phyloP scores from a whole-genome alignment of 148 eudicot species.

The Suaeda aralocaspica region DNA sequence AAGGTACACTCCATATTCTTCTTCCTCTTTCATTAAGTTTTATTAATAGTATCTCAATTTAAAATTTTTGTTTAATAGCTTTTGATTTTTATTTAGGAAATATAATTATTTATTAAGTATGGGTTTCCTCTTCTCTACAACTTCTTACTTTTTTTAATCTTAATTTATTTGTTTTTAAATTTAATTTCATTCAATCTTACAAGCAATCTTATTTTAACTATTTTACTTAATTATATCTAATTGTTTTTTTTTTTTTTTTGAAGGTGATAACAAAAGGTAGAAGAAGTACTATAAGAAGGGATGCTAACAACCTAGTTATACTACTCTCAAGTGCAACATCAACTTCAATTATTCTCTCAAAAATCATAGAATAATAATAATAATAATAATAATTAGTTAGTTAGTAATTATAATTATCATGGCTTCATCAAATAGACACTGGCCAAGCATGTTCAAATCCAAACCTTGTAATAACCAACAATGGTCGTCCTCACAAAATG shows the following conservation, averaged over 20 bases:
- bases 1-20: background rate
- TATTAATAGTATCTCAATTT: no score
- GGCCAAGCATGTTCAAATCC: slow-evolving; percentile 98
- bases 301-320: slow-evolving; percentile 23
- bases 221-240: background rate
- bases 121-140: slow-evolving; percentile 26
- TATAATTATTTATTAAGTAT: no score
- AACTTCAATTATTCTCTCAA: background rate
- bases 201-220: slow-evolving; percentile 16
- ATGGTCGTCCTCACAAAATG: slow-evolving; percentile 23
- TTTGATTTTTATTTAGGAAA: background rate
- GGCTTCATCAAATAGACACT: slow-evolving; percentile 92
- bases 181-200: slow-evolving; percentile 7
- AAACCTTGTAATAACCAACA: slow-evolving; percentile 64
- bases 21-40: background rate
- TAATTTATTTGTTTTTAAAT: background rate
- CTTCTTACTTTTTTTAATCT: background rate
- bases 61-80: background rate
- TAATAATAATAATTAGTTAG: no score
- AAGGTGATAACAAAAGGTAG: slow-evolving; percentile 10
- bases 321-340: slow-evolving; percentile 3
- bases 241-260: background rate
- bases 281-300: background rate
- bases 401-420: slow-evolving; percentile 20
- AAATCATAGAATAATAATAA: background rate